phyloP scores from a whole-genome alignment of 352 stramenopile species.

The Globisporangium middletonii region DNA sequence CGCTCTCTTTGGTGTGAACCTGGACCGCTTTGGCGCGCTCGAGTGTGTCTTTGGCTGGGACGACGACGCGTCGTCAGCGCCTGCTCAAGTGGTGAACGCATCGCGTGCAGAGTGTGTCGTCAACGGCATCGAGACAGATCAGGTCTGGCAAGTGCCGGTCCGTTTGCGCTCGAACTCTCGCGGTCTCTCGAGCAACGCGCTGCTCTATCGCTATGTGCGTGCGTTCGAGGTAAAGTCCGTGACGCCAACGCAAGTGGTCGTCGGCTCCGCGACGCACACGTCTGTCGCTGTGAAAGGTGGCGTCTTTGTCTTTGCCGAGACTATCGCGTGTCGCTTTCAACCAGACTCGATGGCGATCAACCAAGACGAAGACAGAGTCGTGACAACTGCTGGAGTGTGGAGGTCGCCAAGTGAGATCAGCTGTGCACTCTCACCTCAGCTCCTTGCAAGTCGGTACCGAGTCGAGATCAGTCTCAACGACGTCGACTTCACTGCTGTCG shows the following conservation, averaged over 20 bases:
- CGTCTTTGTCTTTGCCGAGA: constrained; percentile 18
- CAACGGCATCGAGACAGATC: constrained; percentile 14
- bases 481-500: constrained; percentile 12
- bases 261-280: constrained; percentile 2
- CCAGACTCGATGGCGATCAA: not conserved
- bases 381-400: constrained; percentile 16
- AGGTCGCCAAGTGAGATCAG: constrained; percentile 22
- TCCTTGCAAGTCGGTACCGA: constrained; percentile 12
- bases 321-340: constrained; percentile 17
- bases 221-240: constrained; percentile 17
- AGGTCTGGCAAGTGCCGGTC: constrained; percentile 22
- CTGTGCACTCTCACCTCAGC: constrained; percentile 13
- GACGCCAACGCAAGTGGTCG: constrained; percentile 15
- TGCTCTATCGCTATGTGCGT: constrained; percentile 33
- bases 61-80: constrained; percentile 7
- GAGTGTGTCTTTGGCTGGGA: constrained; percentile 40
- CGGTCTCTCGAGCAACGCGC: constrained; percentile 22
- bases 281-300: constrained; percentile 19
- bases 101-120: constrained; percentile 24
- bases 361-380: not conserved
- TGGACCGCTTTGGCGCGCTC: constrained; percentile 10
- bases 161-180: constrained; percentile 16
- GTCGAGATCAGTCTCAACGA: constrained; percentile 24
- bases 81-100: constrained; percentile 17
- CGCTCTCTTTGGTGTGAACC: constrained; percentile 14